Conservation (phyloP, 169 alveolate species). For the Plasmodium adleri region DNA sequence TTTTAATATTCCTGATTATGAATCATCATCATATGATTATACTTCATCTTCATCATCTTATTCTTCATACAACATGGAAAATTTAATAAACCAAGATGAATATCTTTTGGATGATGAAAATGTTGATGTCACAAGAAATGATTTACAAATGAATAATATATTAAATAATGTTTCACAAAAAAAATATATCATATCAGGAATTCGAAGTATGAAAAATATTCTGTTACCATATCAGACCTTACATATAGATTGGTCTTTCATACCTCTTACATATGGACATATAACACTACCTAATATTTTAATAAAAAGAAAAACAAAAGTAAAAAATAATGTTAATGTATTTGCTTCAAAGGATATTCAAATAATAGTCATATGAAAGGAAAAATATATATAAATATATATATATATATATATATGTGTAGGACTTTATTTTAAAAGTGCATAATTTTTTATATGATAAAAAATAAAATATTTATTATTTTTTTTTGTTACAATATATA, state of each 20-base stretch:
- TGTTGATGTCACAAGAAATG: not conserved
- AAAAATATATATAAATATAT: no score
- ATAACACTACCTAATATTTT: constrained; percentile 41
- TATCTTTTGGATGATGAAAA: constrained; percentile 24
- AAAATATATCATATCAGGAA: constrained; percentile 41
- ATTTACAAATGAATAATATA: no score
- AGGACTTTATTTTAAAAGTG: no score
- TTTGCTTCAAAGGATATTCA: constrained; percentile 51
- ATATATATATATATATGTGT: no score
- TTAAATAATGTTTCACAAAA: not conserved
- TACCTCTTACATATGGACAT: constrained; percentile 44
- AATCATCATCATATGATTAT: not conserved
- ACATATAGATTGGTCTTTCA: constrained; percentile 53
- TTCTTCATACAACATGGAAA: constrained; percentile 38
- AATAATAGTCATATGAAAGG: constrained; percentile 28
- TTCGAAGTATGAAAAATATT: constrained; percentile 60
- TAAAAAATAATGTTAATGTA: constrained; percentile 61
- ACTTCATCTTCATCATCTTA: constrained; percentile 19
- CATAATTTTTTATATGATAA: no score
- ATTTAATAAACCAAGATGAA: constrained; percentile 25
- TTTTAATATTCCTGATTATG: no score
- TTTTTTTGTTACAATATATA: no score
- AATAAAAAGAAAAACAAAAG: constrained; percentile 56
- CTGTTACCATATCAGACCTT: constrained; percentile 63
- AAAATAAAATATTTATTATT: no score